A percentile compares a stretch with the other conserved stretches of the same genome.
Conservation (phyloP, 139 green algal genomes). For the Micractinium sp. region DNA sequence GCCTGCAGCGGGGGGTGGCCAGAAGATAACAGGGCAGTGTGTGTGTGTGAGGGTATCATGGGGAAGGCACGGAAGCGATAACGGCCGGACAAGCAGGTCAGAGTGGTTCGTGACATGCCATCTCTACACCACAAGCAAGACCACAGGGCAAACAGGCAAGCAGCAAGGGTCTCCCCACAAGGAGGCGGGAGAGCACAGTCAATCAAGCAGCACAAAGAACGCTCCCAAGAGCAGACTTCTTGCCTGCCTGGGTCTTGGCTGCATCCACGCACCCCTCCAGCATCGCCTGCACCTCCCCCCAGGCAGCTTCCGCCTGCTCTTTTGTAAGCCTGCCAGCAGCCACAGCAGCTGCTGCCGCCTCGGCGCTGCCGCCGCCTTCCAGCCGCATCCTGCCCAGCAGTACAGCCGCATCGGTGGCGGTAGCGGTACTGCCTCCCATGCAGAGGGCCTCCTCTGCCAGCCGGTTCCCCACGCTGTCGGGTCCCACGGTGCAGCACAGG, state of each 20-base stretch:
- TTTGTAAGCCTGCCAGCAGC: background rate
- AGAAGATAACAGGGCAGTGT: no score
- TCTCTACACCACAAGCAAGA: background rate
- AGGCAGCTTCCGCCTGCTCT: slow-evolving; percentile 12
- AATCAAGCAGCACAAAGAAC: no score
- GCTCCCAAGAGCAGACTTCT: background rate
- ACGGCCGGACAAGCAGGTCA: no score
- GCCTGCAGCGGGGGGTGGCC: background rate
- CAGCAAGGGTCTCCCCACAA: background rate
- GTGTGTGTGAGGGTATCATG: no score
- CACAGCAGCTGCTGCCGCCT: background rate
- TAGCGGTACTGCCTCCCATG: slow-evolving; percentile 32
- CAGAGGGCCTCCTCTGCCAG: slow-evolving; percentile 33
- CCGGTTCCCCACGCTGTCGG: slow-evolving; percentile 42
- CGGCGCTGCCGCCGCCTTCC: background rate
- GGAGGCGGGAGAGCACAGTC: no score
- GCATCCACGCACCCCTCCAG: slow-evolving; percentile 29
- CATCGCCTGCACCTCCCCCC: slow-evolving; percentile 39
- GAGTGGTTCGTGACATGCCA: no score
- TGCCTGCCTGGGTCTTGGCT: slow-evolving; percentile 37
- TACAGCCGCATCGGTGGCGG: slow-evolving; percentile 55
- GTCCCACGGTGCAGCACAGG: slow-evolving; percentile 39
- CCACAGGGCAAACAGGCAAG: background rate
- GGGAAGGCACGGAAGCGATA: no score
- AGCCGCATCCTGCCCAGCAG: slow-evolving; percentile 36